phyloP scores from a whole-genome alignment of 2,329 filamentous ascomycete genomes.

The Dissoconium aciculare region DNA sequence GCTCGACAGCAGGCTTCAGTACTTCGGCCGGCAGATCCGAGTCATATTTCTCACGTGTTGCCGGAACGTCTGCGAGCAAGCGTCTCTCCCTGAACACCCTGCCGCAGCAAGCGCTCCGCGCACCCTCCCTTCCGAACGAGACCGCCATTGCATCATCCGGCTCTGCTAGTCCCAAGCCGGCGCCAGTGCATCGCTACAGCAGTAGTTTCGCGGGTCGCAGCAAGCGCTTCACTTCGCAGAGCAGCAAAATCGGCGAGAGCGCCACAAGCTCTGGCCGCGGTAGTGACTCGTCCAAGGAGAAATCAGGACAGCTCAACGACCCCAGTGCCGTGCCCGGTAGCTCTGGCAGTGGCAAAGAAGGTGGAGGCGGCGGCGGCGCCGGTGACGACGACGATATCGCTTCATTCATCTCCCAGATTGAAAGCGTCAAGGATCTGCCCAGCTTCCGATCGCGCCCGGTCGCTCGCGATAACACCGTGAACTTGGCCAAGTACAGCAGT shows the following conservation, averaged over 20 bases:
- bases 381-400: slow-evolving; percentile 84
- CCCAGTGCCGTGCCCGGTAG: slow-evolving; percentile 53
- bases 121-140: slow-evolving; percentile 47
- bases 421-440: slow-evolving; percentile 72
- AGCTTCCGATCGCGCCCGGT: slow-evolving; percentile 54
- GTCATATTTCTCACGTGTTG: slow-evolving; percentile 1
- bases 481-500: slow-evolving; percentile 55
- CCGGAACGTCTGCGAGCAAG: slow-evolving; percentile 28
- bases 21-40: slow-evolving; percentile 21
- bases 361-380: too few relatives aligned
- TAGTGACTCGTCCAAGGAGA: slow-evolving; percentile 45
- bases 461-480: slow-evolving; percentile 34
- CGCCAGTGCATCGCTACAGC: slow-evolving; percentile 69
- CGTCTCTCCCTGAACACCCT: slow-evolving; percentile 59
- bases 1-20: slow-evolving; percentile 37
- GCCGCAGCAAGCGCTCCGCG: slow-evolving; percentile 58
- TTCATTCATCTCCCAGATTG: slow-evolving; percentile 78
- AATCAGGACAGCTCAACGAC: slow-evolving; percentile 11
- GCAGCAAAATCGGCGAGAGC: slow-evolving; percentile 57
- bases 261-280: slow-evolving; percentile 68
- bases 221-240: slow-evolving; percentile 56
- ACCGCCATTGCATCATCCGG: slow-evolving; percentile 49
- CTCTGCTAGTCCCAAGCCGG: slow-evolving; percentile 64
- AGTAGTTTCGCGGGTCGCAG: slow-evolving; percentile 87
- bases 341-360: slow-evolving; percentile 49